Percentiles rank a stretch among this genome's conserved stretches.
Conservation (phyloP, 176 grass and related monocot genomes). For the Puccinellia tenuiflora region DNA sequence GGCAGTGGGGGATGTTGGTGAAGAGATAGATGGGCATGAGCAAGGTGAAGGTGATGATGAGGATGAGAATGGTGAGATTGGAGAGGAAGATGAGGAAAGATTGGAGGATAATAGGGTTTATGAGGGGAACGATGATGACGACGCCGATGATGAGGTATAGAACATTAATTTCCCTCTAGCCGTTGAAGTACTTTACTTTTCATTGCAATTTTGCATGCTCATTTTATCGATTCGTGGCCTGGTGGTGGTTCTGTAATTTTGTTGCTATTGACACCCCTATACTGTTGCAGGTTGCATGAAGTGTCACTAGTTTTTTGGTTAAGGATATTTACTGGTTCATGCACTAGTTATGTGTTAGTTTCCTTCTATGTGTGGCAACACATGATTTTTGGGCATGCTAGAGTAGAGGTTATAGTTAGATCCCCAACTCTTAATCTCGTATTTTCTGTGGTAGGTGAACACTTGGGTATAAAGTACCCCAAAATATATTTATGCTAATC, state of each 20-base stretch:
- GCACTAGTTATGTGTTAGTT: background rate
- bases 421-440: background rate
- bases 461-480: background rate
- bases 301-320: background rate
- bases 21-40: constrained; percentile 94
- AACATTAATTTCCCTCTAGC: background rate
- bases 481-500: background rate
- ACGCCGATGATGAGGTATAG: constrained; percentile 93
- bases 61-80: constrained; percentile 80
- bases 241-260: background rate
- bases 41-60: constrained; percentile 85
- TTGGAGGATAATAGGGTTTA: constrained; percentile 52
- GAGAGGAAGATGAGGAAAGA: constrained; percentile 64
- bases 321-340: background rate
- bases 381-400: background rate
- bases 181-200: background rate
- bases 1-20: constrained; percentile 20
- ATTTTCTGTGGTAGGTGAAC: background rate
- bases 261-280: background rate
- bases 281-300: background rate
- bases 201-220: background rate
- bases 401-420: background rate
- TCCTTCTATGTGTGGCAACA: background rate
- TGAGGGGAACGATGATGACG: constrained; percentile 47
- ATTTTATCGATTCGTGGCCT: background rate